A percentile compares a stretch with the other conserved stretches of the same genome.
phyloP scores from a whole-genome alignment of 2,329 filamentous ascomycete species.

The Periconia sp. region DNA sequence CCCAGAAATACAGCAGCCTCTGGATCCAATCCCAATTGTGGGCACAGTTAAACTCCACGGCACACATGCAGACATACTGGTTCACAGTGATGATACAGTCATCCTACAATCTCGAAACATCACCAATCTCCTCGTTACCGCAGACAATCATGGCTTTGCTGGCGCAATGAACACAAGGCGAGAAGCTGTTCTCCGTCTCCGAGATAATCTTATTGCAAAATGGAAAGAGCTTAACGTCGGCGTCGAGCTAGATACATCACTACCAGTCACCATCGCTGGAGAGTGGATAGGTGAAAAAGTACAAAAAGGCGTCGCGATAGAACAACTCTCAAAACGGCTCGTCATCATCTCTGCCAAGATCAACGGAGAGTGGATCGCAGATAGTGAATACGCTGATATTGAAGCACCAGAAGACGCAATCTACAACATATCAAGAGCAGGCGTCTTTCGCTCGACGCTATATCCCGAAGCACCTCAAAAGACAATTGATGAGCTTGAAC shows the following conservation, averaged over 20 bases:
- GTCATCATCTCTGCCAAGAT: conserved; percentile 35
- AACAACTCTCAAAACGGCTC: conserved; percentile 29
- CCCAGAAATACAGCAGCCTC: conserved; percentile 7
- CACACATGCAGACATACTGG: conserved; percentile 39
- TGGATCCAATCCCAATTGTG: conserved; percentile 24
- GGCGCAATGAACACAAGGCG: conserved; percentile 24
- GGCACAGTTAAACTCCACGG: conserved; percentile 43
- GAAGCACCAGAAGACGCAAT: conserved; percentile 24
- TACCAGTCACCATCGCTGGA: conserved; percentile 32
- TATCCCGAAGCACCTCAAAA: conserved; percentile 18
- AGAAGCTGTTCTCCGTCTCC: conserved; percentile 18
- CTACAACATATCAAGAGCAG: conserved; percentile 31
- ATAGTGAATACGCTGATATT: conserved; percentile 27
- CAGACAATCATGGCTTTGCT: conserved; percentile 33
- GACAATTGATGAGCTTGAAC: conserved; percentile 19
- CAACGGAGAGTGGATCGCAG: conserved; percentile 30
- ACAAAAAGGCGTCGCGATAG: conserved; percentile 34
- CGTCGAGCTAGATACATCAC: conserved; percentile 2
- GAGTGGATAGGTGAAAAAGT: conserved; percentile 38
- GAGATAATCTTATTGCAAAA: conserved; percentile 22
- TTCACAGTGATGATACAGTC: conserved; percentile 26
- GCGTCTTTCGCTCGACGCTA: conserved; percentile 21
- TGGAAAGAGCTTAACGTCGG: conserved; percentile 25
- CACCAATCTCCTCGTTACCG: conserved; percentile 12
- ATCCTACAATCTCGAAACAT: conserved; percentile 34